Base-by-base conservation (phyloP, 2,329 filamentous ascomycete genomes). In the Microsporum audouinii region DNA sequence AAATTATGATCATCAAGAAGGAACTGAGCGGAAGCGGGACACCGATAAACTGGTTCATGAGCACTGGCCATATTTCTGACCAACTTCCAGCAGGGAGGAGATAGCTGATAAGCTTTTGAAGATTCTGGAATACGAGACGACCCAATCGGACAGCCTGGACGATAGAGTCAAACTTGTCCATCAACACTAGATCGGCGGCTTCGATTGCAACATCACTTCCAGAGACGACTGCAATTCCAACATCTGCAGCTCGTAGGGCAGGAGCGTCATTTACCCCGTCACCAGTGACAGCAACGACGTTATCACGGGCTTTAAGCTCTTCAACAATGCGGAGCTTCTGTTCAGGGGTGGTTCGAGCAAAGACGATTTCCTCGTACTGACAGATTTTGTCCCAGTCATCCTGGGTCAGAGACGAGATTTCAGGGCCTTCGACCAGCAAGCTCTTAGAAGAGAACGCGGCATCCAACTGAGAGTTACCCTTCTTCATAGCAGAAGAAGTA, bases 241-340 rank as follows among this genome's bases (percentile, higher is more conserved):
- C 78, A 66, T 84, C 77, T n/a, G 82, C 82, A 59, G 78, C 78
- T 65, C 81, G 82, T 23, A 85, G 75, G 1, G 80, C 80, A 8
- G 82, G 82, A 61, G 76, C 76, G 63, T 79, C 77, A 61, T 79
- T 79, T 31, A 79, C 76, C 33, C 77, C 77, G 62, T 77, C 76
- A 3, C 77, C 76, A 1, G 76, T 78, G 76, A 79, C 81, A 5
- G 77, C 82, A 3, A 84, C 81, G 34, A 82, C 80, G 47, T 83
- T 76, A 5, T 82, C 78, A 6, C 82, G 77, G 0, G 78, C 72
- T 69, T 89, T 87, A 63, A 90, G 85, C 70, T 88, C 87, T 36
- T 82, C 82, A n/a, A 91, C 87, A 63, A 91, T 91, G 34, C 86
- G 84, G 5, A 91, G 80, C 70, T 91, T 91, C 69, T 91, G 87